Evolutionary conservation across 805 yeast species (phyloP).

Genomic region (Maudiozyma bulderi): DNA sequence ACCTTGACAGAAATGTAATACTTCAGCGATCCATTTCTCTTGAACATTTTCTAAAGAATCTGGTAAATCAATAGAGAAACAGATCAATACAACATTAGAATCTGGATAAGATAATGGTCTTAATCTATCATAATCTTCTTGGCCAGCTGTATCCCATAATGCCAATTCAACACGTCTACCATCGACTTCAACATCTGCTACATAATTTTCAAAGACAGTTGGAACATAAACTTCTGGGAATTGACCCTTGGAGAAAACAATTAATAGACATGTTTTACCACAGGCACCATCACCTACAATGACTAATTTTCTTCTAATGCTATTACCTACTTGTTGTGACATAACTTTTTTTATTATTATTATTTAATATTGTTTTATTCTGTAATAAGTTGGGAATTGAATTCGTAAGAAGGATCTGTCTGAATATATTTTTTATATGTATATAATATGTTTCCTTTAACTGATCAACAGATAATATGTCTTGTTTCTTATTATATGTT

Average conservation of each 20-base stretch:
- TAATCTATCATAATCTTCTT: conserved; percentile 91
- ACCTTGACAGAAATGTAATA: conserved; percentile 86
- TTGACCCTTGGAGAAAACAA: conserved; percentile 76
- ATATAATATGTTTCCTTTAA: too few relatives aligned
- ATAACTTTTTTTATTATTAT: conserved; percentile 3
- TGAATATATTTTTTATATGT: too few relatives aligned
- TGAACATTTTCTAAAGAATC: conserved; percentile 89
- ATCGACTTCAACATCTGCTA: conserved; percentile 88
- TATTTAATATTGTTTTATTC: too few relatives aligned
- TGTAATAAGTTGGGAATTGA: too few relatives aligned
- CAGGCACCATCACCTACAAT: conserved; percentile 97
- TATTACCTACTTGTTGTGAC: conserved; percentile 15
- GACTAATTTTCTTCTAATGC: conserved; percentile 67
- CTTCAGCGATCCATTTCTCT: conserved; percentile 94
- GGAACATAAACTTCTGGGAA: conserved; percentile 94
- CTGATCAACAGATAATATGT: too few relatives aligned
- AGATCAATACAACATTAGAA: conserved; percentile 81
- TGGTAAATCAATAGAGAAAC: conserved; percentile 85
- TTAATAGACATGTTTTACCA: conserved; percentile 88
- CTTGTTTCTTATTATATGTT: too few relatives aligned
- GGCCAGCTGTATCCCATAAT: conserved; percentile 97
- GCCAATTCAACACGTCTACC: conserved; percentile 91
- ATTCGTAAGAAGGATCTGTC: too few relatives aligned
- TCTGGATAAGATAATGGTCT: conserved; percentile 90
- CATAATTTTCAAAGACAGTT: conserved; percentile 94